Evolutionary conservation across 805 yeast genomes (phyloP), one percentile per base, ranked within the genome.

Genomic region (Ogataea polymorpha): DNA sequence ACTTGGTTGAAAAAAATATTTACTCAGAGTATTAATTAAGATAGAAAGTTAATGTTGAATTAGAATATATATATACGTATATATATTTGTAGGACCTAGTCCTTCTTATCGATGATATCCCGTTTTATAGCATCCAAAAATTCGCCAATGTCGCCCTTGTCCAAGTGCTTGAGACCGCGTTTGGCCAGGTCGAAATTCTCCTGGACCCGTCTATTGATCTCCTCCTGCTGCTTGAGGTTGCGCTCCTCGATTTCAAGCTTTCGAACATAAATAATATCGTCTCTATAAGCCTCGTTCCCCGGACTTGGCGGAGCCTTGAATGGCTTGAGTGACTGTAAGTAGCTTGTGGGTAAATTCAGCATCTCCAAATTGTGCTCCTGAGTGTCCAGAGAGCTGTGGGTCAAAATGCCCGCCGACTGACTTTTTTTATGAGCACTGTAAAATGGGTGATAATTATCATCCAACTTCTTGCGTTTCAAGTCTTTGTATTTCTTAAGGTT

Each of bases 331-430:
- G 38, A 40, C 38, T 50, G 53, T 16, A 62, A 42, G 34, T 56
- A 56, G 25, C 54, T 53, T 20, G 55, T 41, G 8, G 66, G 66
- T 14, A 62, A 52, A 37, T 62, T 62, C 46, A 61, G 59, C 46
- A 62, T 48, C 48, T 60, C 65, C 13, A 58, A 42, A 41, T 59
- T 58, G 39, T 60, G 63, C 37, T 62, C 64, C 38, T 62, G 65
- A 4, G 66, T 62, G 33, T 61, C 59, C 25, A 61, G 48, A n/a
- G 55, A 53, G 6, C 63, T 49, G 39, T 60, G 59, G 16, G 65
- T 58, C 37, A 61, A 55, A 10, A 61, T 51, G 10, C 65, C 58
- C 26, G 54, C 53, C 27, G 55, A 48, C 8, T 61, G 62, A 7
- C 58, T 53, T 38, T 52, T 54, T 17, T 42, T 49, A 8, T 47